These are phyloP conservation scores for Trypanosoma rangeli DNA, from an alignment of 208 protist genomes.

Conservation along the genomic window DNA sequence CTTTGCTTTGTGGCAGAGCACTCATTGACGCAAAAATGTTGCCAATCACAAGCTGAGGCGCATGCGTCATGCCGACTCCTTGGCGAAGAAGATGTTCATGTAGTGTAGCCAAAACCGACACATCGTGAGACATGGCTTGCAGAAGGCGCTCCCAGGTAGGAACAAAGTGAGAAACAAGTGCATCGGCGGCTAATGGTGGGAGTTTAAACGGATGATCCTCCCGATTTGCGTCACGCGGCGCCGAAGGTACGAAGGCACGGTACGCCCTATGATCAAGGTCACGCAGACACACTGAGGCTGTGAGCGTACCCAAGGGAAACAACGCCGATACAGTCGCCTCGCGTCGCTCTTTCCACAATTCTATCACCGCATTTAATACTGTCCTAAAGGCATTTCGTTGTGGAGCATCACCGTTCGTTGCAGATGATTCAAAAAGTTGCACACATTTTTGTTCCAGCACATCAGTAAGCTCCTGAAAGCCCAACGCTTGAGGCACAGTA, in stretches of 20 bases:
- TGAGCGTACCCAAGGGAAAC: constrained; percentile 38
- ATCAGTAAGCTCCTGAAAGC: constrained; percentile 11
- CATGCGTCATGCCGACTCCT: background rate
- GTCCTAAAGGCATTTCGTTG: constrained; percentile 7
- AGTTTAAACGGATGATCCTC: constrained; percentile 45
- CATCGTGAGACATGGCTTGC: constrained; percentile 30
- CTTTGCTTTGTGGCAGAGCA: constrained; percentile 12
- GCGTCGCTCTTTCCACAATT: constrained; percentile 40
- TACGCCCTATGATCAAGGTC: constrained; percentile 24
- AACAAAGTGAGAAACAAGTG: constrained; percentile 38
- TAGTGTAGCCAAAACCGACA: constrained; percentile 31
- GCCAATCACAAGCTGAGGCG: background rate
- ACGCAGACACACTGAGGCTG: constrained; percentile 30
- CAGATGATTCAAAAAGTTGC: background rate
- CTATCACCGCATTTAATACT: constrained; percentile 30
- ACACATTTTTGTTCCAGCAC: background rate
- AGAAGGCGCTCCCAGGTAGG: constrained; percentile 52
- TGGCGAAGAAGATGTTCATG: constrained; percentile 28
- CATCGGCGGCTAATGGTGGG: constrained; percentile 57
- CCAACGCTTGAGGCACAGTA: constrained; percentile 19
- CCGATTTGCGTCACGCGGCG: constrained; percentile 33
- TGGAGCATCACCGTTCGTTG: background rate
- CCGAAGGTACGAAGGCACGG: constrained; percentile 37
- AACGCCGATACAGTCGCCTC: constrained; percentile 43
- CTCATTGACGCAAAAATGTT: constrained; percentile 37